Base-by-base conservation (phyloP, 495 filamentous ascomycete species). In the Tuber borchii region DNA sequence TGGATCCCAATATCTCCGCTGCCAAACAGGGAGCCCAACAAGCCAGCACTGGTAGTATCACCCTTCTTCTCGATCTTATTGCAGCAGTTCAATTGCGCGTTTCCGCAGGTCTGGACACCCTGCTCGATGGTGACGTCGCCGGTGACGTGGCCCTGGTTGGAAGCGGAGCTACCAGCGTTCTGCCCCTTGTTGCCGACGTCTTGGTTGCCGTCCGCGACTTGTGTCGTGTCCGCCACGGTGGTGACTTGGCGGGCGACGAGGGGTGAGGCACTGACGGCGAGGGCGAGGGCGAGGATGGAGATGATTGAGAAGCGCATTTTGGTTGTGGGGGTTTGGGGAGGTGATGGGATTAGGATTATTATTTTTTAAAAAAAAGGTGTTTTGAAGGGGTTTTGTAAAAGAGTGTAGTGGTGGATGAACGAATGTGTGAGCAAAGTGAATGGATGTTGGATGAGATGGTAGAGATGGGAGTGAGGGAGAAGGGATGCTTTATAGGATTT, bases 51-150 rank as follows among this genome's bases (percentile, higher is more conserved):
- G 39, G 77, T 79, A 2, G 77, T 79, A 20, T 79, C 77, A 1
- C 77, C 78, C 70, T 80, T 74, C 77, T 80, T 80, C 74, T 80
- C 78, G 40, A 80, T 76, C 73, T 79, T 79, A 44, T 80, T 80
- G 44, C 78, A 80, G 78, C 78, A 80, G 71, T 80, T 80, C 3
- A 80, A 71, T 48, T 80, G 78, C 37, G 78, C 78, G 37, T 80
- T 80, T 8, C 78, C 78, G 26, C 78, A 80, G 3, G 78, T 79
- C 61, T 80, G 70, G 16, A 80, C 71, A 39, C 77, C 78, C 73
- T 80, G 78, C 61, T 80, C 73, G 22, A 80, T 77, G 14, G 78
- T 80, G 45, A 43, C 76, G 16, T 80, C 78, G 31, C 78, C 78
- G 26, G 69, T 73, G 7, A 80, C 70, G 0, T 69, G 70, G 16